Base-by-base conservation (phyloP, 108 stramenopile species). In the Fistulifera solaris region DNA sequence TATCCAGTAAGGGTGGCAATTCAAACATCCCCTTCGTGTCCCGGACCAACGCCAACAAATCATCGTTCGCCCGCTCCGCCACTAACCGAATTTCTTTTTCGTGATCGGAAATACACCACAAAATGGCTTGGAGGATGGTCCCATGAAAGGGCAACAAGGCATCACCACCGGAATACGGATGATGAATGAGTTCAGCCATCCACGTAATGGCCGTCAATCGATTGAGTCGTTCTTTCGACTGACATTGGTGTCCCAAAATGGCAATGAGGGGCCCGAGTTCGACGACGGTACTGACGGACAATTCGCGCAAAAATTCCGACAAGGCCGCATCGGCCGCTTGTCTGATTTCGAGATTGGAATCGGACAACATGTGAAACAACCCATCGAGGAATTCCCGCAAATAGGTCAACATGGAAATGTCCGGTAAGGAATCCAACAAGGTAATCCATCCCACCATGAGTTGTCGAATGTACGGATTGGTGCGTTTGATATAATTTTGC, bases 371-470 rank as follows among this genome's bases (percentile, higher is more conserved):
- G 62, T 96, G 93, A 68, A 96, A 93, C 48, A 98, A 56, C 3
- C 97, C 97, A 59, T 98, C 95, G 42, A 98, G 61, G 71, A 96
- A 96, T 45, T 98, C 94, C 10, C 94, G 94, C 11, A 98, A 70
- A 56, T 85, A 94, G 63, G 94, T 94, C 59, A 98, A 71, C 93
- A 98, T 94, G 62, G 80, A 75, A 52, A 98, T 89, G 59, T 98
- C 94, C 6, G 95, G 97, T 14, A 98, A 88, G 0, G 81, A 77
- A 72, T 98, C 95, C 54, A 98, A 65, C n/a, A 96, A 73, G 0
- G 94, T 94, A 49, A 98, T 96, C 97, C 97, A 96, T 2, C 97
- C 91, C 17, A 98, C 94, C 46, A 98, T 75, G 26, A 98, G 78
- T 58, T 97, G 94, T 45, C 97, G 90, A 62, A 95, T 94, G 67